Percentiles rank a stretch among this genome's conserved stretches.
Evolutionary conservation across 768 basidiomycete species (phyloP).

Genomic region (Russula emetica): DNA sequence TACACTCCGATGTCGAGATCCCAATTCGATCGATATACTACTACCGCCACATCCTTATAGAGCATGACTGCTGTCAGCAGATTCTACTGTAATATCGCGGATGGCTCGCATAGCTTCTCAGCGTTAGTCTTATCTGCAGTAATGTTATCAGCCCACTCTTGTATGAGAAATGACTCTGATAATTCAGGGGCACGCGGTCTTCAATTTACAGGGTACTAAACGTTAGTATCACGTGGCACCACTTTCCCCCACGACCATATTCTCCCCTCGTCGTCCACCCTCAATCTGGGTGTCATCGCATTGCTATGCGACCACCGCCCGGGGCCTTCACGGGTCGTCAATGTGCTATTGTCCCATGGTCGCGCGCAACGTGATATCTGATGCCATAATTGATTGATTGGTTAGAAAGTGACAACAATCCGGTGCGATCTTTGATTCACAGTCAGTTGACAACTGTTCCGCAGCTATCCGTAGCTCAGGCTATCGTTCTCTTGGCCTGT

Average conservation of each 20-base stretch:
- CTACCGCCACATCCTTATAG: neutral
- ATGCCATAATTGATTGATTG: constrained; percentile 4
- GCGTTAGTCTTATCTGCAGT: neutral
- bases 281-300: constrained; percentile 14
- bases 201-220: neutral
- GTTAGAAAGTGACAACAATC: constrained; percentile 6
- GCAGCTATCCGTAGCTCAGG: neutral
- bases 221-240: constrained; percentile 3
- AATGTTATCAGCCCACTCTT: neutral
- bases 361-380: constrained; percentile 14
- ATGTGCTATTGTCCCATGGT: neutral
- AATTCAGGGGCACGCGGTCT: constrained; percentile 5
- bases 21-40: neutral
- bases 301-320: constrained; percentile 21
- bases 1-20: too few relatives aligned
- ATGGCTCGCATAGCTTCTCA: neutral
- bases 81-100: neutral
- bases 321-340: neutral
- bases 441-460: constrained; percentile 1
- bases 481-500: neutral
- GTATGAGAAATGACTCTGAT: neutral
- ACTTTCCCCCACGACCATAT: neutral
- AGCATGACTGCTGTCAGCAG: neutral
- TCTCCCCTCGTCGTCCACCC: neutral
- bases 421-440: constrained; percentile 9